A percentile compares a stretch with the other conserved stretches of the same genome.
phyloP scores from a whole-genome alignment of 2,329 filamentous ascomycete species.

The Seiridium cupressi region DNA sequence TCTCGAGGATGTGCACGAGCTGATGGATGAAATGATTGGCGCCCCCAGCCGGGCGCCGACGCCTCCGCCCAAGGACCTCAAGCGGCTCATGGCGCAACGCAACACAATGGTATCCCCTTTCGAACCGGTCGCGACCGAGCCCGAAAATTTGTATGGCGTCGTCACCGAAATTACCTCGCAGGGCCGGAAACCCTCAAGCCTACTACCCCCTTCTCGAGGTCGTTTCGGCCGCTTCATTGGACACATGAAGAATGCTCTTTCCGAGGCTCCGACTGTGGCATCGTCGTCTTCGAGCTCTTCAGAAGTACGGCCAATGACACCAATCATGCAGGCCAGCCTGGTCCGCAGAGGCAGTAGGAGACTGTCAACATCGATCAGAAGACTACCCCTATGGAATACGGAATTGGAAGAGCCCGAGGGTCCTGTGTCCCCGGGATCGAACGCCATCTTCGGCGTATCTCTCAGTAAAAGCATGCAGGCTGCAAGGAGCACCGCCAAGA shows the following conservation, averaged over 20 bases:
- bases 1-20: slow-evolving; percentile 25
- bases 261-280: slow-evolving; percentile 18
- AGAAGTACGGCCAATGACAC: slow-evolving; percentile 20
- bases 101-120: slow-evolving; percentile 23
- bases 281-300: slow-evolving; percentile 21
- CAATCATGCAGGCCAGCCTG: slow-evolving; percentile 26
- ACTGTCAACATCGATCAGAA: slow-evolving; percentile 30
- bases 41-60: slow-evolving; percentile 28
- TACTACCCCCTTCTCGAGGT: background rate
- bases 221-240: slow-evolving; percentile 21
- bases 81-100: slow-evolving; percentile 24
- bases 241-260: slow-evolving; percentile 21
- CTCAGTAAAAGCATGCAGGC: slow-evolving; percentile 37
- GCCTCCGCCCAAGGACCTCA: slow-evolving; percentile 29
- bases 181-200: slow-evolving; percentile 2
- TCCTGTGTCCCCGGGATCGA: slow-evolving; percentile 15
- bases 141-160: slow-evolving; percentile 17
- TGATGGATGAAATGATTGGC: slow-evolving; percentile 19
- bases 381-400: slow-evolving; percentile 28
- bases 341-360: slow-evolving; percentile 26
- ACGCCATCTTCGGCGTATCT: slow-evolving; percentile 37
- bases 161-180: slow-evolving; percentile 23
- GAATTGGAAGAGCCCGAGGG: slow-evolving; percentile 25
- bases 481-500: slow-evolving; percentile 35
- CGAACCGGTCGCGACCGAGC: slow-evolving; percentile 13